A percentile compares a stretch with the other conserved stretches of the same genome.
Evolutionary conservation across 768 basidiomycete species (phyloP).

Genomic region (Mycena albidolilacea): DNA sequence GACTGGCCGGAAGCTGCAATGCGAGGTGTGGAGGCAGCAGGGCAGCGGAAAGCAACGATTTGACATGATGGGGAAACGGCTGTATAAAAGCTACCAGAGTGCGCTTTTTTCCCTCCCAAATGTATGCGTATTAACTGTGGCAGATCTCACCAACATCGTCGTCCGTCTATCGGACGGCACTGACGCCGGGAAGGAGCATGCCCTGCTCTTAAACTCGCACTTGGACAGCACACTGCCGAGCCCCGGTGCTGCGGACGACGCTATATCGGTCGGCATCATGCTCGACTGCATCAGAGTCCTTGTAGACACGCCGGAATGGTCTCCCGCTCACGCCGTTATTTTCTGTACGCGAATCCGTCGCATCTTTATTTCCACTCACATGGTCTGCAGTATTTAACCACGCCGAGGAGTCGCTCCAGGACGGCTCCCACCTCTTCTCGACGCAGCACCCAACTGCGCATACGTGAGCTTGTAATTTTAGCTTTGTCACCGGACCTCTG

Average conservation of each 20-base stretch:
- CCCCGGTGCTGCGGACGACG: slow-evolving; percentile 93
- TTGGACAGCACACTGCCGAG: slow-evolving; percentile 92
- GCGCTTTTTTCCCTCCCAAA: not conserved
- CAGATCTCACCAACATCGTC: slow-evolving; percentile 87
- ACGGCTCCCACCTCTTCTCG: slow-evolving; percentile 93
- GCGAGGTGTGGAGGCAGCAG: slow-evolving; percentile 92
- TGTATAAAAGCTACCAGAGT: slow-evolving; percentile 88
- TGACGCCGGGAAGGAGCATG: slow-evolving; percentile 79
- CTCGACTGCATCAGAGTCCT: slow-evolving; percentile 89
- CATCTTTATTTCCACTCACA: not conserved
- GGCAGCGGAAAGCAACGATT: slow-evolving; percentile 93
- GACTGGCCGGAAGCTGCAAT: slow-evolving; percentile 76
- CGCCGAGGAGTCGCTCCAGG: slow-evolving; percentile 95
- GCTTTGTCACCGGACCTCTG: slow-evolving; percentile 8
- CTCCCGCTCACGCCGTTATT: slow-evolving; percentile 83
- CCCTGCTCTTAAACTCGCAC: slow-evolving; percentile 91
- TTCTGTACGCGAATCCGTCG: slow-evolving; percentile 66
- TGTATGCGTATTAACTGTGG: not conserved
- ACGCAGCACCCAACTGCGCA: slow-evolving; percentile 86
- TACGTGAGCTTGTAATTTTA: slow-evolving; percentile 66
- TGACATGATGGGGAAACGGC: slow-evolving; percentile 89
- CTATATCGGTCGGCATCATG: slow-evolving; percentile 91
- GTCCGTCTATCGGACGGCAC: slow-evolving; percentile 89
- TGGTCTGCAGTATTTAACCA: slow-evolving; percentile 86
- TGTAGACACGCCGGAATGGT: slow-evolving; percentile 74